phyloP scores from a whole-genome alignment of 305 asterid genomes.

The Nicotiana rustica region DNA sequence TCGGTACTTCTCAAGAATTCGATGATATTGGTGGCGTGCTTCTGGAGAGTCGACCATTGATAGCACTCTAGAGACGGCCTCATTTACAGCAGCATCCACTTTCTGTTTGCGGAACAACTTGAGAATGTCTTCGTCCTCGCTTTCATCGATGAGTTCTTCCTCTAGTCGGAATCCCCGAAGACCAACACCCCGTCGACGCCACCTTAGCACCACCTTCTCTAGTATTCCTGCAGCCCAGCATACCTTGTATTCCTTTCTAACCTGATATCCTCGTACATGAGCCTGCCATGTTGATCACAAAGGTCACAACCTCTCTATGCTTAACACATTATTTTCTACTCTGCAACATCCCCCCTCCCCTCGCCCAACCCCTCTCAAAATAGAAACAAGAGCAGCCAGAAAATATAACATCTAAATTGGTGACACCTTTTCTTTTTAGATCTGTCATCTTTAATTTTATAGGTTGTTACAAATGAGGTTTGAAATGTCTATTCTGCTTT shows the following conservation, averaged over 20 bases:
- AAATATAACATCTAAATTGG: conserved; percentile 20
- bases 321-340: conserved; percentile 4
- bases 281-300: conserved; percentile 62
- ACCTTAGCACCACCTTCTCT: conserved; percentile 89
- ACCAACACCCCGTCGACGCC: conserved; percentile 91
- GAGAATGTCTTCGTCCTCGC: conserved; percentile 82
- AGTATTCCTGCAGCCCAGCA: conserved; percentile 96
- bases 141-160: conserved; percentile 56
- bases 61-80: conserved; percentile 89
- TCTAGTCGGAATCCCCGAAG: conserved; percentile 78
- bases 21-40: conserved; percentile 90
- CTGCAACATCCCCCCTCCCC: neutral
- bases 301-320: conserved; percentile 30
- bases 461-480: conserved; percentile 14
- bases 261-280: conserved; percentile 96
- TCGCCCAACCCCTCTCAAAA: neutral
- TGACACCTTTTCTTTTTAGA: neutral
- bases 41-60: conserved; percentile 82
- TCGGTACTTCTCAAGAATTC: conserved; percentile 75
- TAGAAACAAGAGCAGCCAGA: conserved; percentile 15
- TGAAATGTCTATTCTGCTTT: conserved; percentile 16
- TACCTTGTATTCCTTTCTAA: conserved; percentile 77
- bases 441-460: conserved; percentile 11
- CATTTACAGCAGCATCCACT: conserved; percentile 79
- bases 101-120: conserved; percentile 82